These are phyloP conservation scores for rapeseed (Brassica napus) DNA, from an alignment of 345 rosid genomes.

Conservation along the genomic window DNA sequence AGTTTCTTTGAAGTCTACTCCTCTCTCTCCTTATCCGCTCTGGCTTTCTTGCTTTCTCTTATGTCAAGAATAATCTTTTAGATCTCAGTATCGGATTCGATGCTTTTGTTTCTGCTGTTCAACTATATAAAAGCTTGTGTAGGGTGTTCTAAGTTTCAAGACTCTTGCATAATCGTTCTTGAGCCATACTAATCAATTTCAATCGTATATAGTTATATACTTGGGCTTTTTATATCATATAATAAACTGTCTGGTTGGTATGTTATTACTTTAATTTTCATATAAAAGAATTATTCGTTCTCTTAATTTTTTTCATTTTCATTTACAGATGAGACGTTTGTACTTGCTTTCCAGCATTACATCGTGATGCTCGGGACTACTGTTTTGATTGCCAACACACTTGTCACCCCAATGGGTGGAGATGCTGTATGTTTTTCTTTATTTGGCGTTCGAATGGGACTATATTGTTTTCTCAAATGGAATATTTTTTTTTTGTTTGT, in stretches of 20 bases:
- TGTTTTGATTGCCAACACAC: slow-evolving; percentile 61
- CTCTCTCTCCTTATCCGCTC: slow-evolving; percentile 7
- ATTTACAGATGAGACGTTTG: slow-evolving; percentile 60
- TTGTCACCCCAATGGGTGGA: slow-evolving; percentile 91
- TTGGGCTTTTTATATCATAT: not conserved
- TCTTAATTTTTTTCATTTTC: not conserved
- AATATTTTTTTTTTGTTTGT: not conserved
- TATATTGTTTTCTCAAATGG: slow-evolving; percentile 23
- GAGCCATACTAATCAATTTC: not conserved
- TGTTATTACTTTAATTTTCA: not conserved
- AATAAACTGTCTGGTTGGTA: not conserved
- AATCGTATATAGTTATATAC: not conserved
- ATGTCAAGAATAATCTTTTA: slow-evolving; percentile 12
- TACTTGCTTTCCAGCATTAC: slow-evolving; percentile 92
- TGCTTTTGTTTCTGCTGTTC: not conserved
- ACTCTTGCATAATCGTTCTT: not conserved
- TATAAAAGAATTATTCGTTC: not conserved
- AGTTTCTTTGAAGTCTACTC: slow-evolving; percentile 30
- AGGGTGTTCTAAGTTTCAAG: not conserved
- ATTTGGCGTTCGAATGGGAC: not conserved
- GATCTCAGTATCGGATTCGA: slow-evolving; percentile 40
- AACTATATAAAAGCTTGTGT: not conserved
- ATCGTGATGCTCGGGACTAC: slow-evolving; percentile 88
- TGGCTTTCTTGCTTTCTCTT: slow-evolving; percentile 14
- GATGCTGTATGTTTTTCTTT: slow-evolving; percentile 53